Evolutionary conservation across 164 flowering plant species (phyloP).

Genomic region (Echeveria elegans): DNA sequence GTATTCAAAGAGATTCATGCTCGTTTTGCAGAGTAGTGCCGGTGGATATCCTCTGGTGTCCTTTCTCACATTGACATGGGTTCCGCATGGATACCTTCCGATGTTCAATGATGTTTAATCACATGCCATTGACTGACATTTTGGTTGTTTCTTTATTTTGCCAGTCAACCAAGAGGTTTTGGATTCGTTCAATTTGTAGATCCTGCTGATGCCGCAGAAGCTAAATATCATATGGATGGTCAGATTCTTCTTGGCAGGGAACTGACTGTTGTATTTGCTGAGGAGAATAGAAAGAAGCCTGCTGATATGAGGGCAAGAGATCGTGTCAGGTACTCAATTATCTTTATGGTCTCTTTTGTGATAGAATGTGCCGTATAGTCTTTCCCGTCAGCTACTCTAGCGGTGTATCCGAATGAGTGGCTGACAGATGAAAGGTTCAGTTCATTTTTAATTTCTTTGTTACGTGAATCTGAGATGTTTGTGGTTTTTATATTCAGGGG

Average conservation of each 20-base stretch:
- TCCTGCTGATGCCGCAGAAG: constrained; percentile 67
- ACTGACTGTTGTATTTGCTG: constrained; percentile 72
- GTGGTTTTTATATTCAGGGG: constrained; percentile 12
- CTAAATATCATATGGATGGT: constrained; percentile 75
- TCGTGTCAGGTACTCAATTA: not conserved
- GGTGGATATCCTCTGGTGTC: not conserved
- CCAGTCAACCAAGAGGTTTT: constrained; percentile 67
- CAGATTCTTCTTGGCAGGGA: constrained; percentile 51
- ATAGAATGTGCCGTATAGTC: too few relatives aligned
- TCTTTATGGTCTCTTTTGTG: too few relatives aligned
- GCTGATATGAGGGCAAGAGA: not conserved
- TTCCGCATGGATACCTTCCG: not conserved
- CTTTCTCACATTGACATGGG: not conserved
- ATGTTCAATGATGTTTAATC: not conserved
- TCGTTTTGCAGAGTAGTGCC: constrained; percentile 12
- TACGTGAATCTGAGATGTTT: constrained; percentile 19
- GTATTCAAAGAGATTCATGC: constrained; percentile 20
- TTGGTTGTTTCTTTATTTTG: not conserved
- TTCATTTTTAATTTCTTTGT: too few relatives aligned
- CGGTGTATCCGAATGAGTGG: too few relatives aligned
- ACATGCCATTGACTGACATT: not conserved
- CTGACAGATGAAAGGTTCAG: not conserved
- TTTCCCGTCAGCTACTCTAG: too few relatives aligned
- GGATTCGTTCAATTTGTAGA: constrained; percentile 73
- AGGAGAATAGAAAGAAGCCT: constrained; percentile 61